These are phyloP conservation scores for Amanita muscaria DNA, from an alignment of 768 basidiomycete genomes.

Conservation along the genomic window DNA sequence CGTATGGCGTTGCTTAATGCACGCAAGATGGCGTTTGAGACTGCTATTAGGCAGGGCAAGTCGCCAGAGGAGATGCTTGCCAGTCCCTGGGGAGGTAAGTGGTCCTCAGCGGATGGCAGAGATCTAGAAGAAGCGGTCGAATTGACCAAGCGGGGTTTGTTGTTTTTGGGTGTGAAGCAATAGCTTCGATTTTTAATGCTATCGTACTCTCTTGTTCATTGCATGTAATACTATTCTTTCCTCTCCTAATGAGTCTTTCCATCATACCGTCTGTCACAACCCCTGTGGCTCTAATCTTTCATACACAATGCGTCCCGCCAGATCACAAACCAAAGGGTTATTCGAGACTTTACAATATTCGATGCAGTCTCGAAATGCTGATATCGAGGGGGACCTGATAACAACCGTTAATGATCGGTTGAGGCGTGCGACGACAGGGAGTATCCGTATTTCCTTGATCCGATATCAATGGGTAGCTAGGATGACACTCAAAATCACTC, in stretches of 20 bases:
- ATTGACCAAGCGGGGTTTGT: constrained; percentile 70
- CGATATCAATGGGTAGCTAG: too few relatives aligned
- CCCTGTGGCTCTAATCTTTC: too few relatives aligned
- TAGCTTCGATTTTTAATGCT: background rate
- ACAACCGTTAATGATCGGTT: too few relatives aligned
- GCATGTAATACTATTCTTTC: background rate
- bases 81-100: constrained; percentile 39
- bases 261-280: background rate
- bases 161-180: constrained; percentile 63
- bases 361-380: too few relatives aligned
- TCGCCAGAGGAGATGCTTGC: constrained; percentile 39
- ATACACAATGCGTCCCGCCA: too few relatives aligned
- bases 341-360: too few relatives aligned
- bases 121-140: constrained; percentile 76
- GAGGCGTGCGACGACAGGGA: too few relatives aligned
- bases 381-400: too few relatives aligned
- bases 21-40: constrained; percentile 67
- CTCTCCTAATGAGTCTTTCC: background rate
- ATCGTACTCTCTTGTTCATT: background rate
- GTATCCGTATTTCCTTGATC: too few relatives aligned
- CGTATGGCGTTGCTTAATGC: constrained; percentile 66
- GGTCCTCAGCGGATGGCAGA: constrained; percentile 71
- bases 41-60: constrained; percentile 45
- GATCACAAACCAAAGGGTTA: too few relatives aligned
- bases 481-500: too few relatives aligned